Conservation (phyloP, 352 stramenopile species). For the Phytopythium delawarense region DNA sequence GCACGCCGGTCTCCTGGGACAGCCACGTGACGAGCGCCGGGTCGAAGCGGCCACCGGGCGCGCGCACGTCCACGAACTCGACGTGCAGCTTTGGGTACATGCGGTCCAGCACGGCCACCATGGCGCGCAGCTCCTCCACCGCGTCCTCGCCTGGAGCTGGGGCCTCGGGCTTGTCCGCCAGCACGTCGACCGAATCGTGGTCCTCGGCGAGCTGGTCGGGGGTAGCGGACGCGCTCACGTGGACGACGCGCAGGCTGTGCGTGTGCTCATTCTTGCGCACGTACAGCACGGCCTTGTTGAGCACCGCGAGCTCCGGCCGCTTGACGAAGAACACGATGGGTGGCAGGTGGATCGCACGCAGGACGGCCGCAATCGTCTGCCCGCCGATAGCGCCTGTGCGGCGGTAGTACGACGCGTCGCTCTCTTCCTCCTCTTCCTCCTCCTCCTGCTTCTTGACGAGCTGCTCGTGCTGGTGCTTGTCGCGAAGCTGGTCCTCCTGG, state of each 20-base stretch:
- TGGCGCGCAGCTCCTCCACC: slow-evolving; percentile 68
- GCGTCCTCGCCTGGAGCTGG: neutral
- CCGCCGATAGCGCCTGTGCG: slow-evolving; percentile 62
- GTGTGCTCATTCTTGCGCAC: slow-evolving; percentile 91
- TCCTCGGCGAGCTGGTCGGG: neutral
- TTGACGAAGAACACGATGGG: slow-evolving; percentile 93
- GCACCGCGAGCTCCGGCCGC: slow-evolving; percentile 71
- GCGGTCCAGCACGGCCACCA: slow-evolving; percentile 76
- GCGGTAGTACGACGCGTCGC: slow-evolving; percentile 11
- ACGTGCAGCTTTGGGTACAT: slow-evolving; percentile 94
- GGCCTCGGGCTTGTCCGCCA: neutral
- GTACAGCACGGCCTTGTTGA: slow-evolving; percentile 95
- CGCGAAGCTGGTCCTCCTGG: neutral
- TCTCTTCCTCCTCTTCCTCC: slow-evolving; percentile 19
- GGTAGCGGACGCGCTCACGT: slow-evolving; percentile 39
- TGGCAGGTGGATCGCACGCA: slow-evolving; percentile 66
- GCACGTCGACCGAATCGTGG: slow-evolving; percentile 3
- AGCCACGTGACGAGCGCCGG: slow-evolving; percentile 87
- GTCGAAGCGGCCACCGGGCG: slow-evolving; percentile 53
- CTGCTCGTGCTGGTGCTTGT: slow-evolving; percentile 8
- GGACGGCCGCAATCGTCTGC: slow-evolving; percentile 54
- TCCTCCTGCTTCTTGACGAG: slow-evolving; percentile 4
- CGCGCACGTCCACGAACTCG: slow-evolving; percentile 75
- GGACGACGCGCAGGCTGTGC: slow-evolving; percentile 88
- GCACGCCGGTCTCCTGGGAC: slow-evolving; percentile 62